Base-by-base conservation (phyloP, 257 asterid species). In the Linderniella brevidens region DNA sequence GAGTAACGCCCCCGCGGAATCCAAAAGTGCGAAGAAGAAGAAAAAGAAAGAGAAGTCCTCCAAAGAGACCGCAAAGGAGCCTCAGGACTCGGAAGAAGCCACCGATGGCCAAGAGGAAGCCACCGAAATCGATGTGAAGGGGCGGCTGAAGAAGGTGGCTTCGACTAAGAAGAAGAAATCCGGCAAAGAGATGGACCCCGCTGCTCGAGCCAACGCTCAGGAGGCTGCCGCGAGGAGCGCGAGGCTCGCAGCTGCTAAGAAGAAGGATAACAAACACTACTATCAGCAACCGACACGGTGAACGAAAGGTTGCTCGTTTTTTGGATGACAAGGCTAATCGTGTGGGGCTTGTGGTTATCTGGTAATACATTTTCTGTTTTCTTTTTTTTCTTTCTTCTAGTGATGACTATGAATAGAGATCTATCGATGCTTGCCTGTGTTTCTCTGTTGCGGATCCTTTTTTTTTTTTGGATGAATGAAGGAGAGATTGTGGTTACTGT, bases 211-310 rank as follows among this genome's bases (percentile, higher is more conserved):
- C 53, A 95, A 74, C 12, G 92, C 96, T 19, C 52, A 54, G 66
- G 98, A 88, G 71, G 94, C 93, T 55, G 94, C 98, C 8, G 94
- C 98, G 18, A 78, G 98, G 69, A 84, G 57, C 51, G 93, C 93
- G 20, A 84, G 56, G 62, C 69, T 84, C 41, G 92, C 92, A 40
- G 94, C 94, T 19, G 93, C 96, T 35, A 90, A 81, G 72, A 90
- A 90, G 73, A 84, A 90, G 63, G 98, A 88, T 80, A 88, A 76
- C 80, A 88, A 65, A 58, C 95, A 88, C 59, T 84, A 84, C 70
- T 80, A 88, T 60, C 94, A 88, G 70, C 98, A 88, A 58, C 98
- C 92, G 6, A 64, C 63, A 45, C 72, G 95, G 79, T 80, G 68
- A 77, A n/a, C n/a, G n/a, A n/a, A n/a, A n/a, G n/a, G n/a, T n/a